Evolutionary conservation across 495 filamentous ascomycete genomes (phyloP).

Genomic region (Trichoderma orchidacearum): DNA sequence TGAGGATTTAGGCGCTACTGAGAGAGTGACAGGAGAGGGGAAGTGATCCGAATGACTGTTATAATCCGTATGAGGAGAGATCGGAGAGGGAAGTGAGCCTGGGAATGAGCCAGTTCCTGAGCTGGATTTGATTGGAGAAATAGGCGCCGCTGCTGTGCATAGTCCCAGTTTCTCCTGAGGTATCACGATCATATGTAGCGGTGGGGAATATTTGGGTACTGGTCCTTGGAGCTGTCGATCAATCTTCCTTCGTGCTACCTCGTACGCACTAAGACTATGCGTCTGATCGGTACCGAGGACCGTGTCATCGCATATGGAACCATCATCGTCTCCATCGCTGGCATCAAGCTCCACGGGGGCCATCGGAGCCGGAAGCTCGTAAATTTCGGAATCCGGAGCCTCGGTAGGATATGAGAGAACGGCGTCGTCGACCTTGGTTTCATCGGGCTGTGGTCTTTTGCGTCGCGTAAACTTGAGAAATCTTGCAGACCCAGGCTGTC

Average conservation of each 20-base stretch:
- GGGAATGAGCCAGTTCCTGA: constrained; percentile 13
- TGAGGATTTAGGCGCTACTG: background rate
- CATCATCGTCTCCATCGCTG: constrained; percentile 17
- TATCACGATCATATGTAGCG: constrained; percentile 3
- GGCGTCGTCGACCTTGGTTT: constrained; percentile 32
- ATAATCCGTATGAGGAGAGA: constrained; percentile 24
- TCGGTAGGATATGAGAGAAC: constrained; percentile 4
- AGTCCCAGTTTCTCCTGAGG: constrained; percentile 13
- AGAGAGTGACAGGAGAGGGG: background rate
- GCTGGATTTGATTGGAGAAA: background rate
- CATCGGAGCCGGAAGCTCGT: constrained; percentile 31
- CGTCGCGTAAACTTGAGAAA: constrained; percentile 17
- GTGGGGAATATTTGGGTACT: constrained; percentile 19
- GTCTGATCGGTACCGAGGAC: constrained; percentile 17
- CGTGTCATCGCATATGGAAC: constrained; percentile 18
- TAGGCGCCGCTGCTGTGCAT: background rate
- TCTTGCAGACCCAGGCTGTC: constrained; percentile 13
- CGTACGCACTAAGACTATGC: constrained; percentile 23
- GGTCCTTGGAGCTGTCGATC: constrained; percentile 28
- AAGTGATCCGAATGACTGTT: background rate
- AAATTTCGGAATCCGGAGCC: constrained; percentile 23
- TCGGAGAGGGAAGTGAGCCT: constrained; percentile 28
- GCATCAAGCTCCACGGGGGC: constrained; percentile 36
- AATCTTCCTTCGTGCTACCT: constrained; percentile 27
- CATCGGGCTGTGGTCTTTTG: constrained; percentile 14